phyloP scores from a whole-genome alignment of 306 rosid genomes.

The Fragaria vesca region DNA sequence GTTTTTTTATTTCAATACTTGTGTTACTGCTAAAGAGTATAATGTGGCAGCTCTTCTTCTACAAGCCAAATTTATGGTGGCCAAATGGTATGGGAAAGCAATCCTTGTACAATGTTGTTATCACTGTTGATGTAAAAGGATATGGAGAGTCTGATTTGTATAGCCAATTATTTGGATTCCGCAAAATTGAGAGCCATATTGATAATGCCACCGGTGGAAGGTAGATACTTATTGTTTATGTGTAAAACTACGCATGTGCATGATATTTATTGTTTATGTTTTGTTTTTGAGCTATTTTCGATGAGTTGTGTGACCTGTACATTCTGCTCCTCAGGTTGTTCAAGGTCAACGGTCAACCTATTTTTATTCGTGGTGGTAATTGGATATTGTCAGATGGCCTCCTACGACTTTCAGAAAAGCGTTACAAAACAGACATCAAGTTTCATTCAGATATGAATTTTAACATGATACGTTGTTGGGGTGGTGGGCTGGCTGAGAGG shows the following conservation, averaged over 20 bases:
- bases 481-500: constrained; percentile 93
- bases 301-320: constrained; percentile 15
- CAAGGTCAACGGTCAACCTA: constrained; percentile 87
- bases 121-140: constrained; percentile 70
- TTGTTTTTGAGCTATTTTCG: not conserved
- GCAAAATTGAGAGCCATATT: constrained; percentile 82
- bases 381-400: constrained; percentile 99
- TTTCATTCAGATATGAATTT: constrained; percentile 97
- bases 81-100: constrained; percentile 99
- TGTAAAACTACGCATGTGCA: not conserved
- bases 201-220: constrained; percentile 87
- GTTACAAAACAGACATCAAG: constrained; percentile 80
- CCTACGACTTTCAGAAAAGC: constrained; percentile 77
- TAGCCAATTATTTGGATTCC: constrained; percentile 83
- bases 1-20: constrained; percentile 9
- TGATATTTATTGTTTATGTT: not conserved
- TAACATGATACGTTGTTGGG: constrained; percentile 99
- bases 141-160: constrained; percentile 88
- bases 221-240: constrained; percentile 26
- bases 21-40: constrained; percentile 30
- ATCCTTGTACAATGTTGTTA: constrained; percentile 62
- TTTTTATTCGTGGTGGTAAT: constrained; percentile 91
- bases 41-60: constrained; percentile 75
- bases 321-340: constrained; percentile 58
- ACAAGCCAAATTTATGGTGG: constrained; percentile 97